These are phyloP conservation scores for Pisolithus orientalis DNA, from an alignment of 768 basidiomycete species.

Conservation along the genomic window DNA sequence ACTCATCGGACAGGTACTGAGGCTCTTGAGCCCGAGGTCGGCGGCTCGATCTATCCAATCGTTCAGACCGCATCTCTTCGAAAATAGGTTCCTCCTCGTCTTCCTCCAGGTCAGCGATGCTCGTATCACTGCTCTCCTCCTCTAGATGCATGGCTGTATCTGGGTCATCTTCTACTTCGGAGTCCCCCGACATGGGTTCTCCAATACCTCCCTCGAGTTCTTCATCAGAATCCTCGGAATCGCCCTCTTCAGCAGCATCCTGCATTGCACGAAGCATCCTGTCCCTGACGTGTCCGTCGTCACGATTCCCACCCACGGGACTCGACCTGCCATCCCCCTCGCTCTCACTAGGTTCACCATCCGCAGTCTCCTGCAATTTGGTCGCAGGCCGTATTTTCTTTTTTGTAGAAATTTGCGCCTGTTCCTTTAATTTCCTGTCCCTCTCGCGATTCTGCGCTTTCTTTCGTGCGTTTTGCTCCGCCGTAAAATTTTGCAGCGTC, in stretches of 20 bases:
- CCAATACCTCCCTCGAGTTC: constrained; percentile 9
- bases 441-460: constrained; percentile 41
- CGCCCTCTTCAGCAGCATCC: constrained; percentile 22
- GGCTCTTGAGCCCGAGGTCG: constrained; percentile 4
- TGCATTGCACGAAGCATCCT: constrained; percentile 25
- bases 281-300: constrained; percentile 7
- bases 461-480: constrained; percentile 33
- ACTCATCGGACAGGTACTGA: constrained; percentile 59
- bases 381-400: constrained; percentile 12
- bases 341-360: constrained; percentile 15
- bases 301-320: constrained; percentile 17
- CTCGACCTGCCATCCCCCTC: constrained; percentile 22
- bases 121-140: constrained; percentile 6
- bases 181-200: constrained; percentile 7
- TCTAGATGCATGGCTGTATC: constrained; percentile 1
- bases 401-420: constrained; percentile 26
- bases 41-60: not conserved
- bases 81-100: constrained; percentile 14
- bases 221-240: constrained; percentile 15
- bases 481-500: constrained; percentile 32
- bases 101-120: constrained; percentile 9
- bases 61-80: not conserved
- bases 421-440: constrained; percentile 46
- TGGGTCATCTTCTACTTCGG: constrained; percentile 11
- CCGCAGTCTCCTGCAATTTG: not conserved